Conservation (phyloP, 768 basidiomycete species). For the Megacollybia marginata region DNA sequence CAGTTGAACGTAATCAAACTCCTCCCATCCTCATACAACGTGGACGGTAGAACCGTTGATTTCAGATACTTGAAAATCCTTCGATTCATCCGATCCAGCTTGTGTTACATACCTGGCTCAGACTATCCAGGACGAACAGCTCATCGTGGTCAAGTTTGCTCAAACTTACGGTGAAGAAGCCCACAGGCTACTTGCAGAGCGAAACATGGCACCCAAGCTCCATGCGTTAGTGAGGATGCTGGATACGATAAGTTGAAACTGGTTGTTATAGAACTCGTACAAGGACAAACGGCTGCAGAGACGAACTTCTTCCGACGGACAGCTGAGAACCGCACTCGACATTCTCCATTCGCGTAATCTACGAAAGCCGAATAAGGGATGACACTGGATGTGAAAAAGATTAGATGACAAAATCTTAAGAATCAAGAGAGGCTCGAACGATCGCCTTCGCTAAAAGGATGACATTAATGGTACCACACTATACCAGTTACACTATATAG, state of each 20-base stretch:
- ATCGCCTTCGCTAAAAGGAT: too few relatives aligned
- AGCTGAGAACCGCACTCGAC: neutral
- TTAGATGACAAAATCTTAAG: too few relatives aligned
- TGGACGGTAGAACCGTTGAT: too few relatives aligned
- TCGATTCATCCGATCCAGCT: constrained; percentile 8
- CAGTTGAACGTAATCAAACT: too few relatives aligned
- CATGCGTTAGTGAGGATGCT: neutral
- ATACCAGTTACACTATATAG: too few relatives aligned
- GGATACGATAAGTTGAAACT: neutral
- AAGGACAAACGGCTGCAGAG: neutral
- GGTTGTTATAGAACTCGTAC: neutral
- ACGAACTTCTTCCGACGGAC: neutral
- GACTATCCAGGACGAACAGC: neutral
- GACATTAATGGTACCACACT: too few relatives aligned
- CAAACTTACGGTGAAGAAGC: constrained; percentile 12
- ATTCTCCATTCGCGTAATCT: neutral
- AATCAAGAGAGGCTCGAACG: too few relatives aligned
- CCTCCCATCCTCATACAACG: constrained; percentile 11
- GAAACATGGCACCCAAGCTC: neutral
- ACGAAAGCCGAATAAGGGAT: neutral
- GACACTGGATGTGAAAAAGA: too few relatives aligned
- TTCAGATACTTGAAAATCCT: neutral
- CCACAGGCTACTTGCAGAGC: constrained; percentile 13
- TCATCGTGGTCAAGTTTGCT: constrained; percentile 23
- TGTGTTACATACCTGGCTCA: too few relatives aligned